These are phyloP conservation scores for Rhizophagus prolifer DNA, from an alignment of 192 early-diverging fungal species.

Conservation along the genomic window DNA sequence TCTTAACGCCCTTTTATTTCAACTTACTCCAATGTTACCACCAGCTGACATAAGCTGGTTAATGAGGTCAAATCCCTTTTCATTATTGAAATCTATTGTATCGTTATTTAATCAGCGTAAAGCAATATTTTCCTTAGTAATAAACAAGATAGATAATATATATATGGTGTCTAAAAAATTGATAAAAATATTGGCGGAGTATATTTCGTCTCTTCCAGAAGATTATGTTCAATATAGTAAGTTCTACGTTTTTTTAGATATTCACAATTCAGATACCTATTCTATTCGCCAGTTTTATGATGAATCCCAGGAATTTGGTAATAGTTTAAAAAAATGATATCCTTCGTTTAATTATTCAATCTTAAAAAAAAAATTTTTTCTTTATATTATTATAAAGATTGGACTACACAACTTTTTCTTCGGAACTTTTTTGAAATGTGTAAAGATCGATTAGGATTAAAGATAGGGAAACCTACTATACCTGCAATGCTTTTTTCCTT, in stretches of 20 bases:
- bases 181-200: constrained; percentile 2
- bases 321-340: not conserved
- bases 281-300: not conserved
- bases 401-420: constrained; percentile 12
- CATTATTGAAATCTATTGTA: not conserved
- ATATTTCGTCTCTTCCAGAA: not conserved
- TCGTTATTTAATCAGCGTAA: constrained; percentile 3
- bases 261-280: not conserved
- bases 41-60: not conserved
- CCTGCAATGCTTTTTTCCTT: constrained; percentile 2
- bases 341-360: not conserved
- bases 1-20: not conserved
- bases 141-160: not conserved
- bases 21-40: not conserved
- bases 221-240: constrained; percentile 2
- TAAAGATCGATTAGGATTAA: not conserved
- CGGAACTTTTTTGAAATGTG: not conserved
- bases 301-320: not conserved
- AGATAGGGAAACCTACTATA: not conserved
- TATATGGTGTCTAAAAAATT: not conserved
- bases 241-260: not conserved
- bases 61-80: not conserved
- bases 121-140: not conserved
- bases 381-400: not conserved
- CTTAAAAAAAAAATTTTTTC: not conserved